Base-by-base conservation (phyloP, 2,329 filamentous ascomycete genomes). In the Arachnomyces sp. region DNA sequence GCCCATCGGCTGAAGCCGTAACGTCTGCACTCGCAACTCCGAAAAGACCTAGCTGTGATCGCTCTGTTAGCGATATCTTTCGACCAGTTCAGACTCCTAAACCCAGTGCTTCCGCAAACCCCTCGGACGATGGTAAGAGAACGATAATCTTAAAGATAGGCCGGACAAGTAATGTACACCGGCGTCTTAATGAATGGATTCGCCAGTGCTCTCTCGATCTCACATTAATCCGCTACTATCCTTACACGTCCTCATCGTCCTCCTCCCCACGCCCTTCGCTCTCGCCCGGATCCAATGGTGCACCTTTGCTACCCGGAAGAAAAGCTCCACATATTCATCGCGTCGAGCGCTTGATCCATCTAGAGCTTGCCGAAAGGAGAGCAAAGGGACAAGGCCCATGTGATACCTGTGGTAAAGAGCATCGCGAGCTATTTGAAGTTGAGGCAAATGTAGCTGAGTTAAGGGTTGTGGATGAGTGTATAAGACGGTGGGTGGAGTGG, bases 341-440 rank as follows among this genome's bases (percentile, higher is more conserved):
- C 34, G 87, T 96, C 8, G 92, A 98, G 68, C 74, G 88, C 17
- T 65, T 98, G 43, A 83, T 96, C 33, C 92, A 98, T 61, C 69
- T 96, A 11, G 92, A 98, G 65, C 73, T 96, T n/a, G 72, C 72
- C 4, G 72, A 71, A 31, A 65, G 72, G 50, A 66, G 62, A 62
- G 80, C 66, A 43, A 79, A 72, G 67, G 73, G 52, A 62, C 66
- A 40, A 64, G 79, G 60, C 13, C 75, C 76, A 38, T 98, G 92
- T 54, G 71, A 72, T 3, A 75, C 79, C 1, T 98, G 92, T 57
- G 88, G 88, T 2, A 81, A 80, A 55, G 82, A 87, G 52, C 92
- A 98, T 62, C 72, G 82, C 38, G 92, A 98, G 66, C 98, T 90
- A 90, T 98, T 98, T 59, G 85, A 93, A 65, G 80, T 95, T 1